Evolutionary conservation across 1,284 basidiomycete genomes (phyloP).

Genomic region (Cryptococcus sp.): DNA sequence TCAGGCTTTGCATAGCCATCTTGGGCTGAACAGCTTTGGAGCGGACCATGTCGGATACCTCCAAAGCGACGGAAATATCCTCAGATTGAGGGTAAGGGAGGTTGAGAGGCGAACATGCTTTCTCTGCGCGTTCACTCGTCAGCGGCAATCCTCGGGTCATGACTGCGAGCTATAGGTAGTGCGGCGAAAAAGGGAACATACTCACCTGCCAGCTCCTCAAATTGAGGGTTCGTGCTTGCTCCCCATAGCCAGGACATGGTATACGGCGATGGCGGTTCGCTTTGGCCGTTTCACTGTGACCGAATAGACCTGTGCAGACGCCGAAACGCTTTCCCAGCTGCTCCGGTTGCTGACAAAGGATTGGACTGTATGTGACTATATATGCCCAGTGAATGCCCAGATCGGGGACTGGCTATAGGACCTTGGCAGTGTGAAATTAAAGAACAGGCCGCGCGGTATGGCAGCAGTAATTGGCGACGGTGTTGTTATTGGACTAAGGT

Average conservation of each 20-base stretch:
- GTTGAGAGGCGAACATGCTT: slow-evolving; percentile 54
- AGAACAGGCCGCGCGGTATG: too few relatives aligned
- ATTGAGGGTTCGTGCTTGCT: slow-evolving; percentile 45
- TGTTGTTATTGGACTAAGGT: too few relatives aligned
- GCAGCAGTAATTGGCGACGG: too few relatives aligned
- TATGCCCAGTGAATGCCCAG: too few relatives aligned
- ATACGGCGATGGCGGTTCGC: background rate
- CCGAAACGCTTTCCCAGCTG: too few relatives aligned
- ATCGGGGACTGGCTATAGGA: too few relatives aligned
- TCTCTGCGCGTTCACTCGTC: slow-evolving; percentile 34
- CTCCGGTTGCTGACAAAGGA: slow-evolving; percentile 14
- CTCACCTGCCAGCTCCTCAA: slow-evolving; percentile 53
- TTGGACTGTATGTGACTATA: background rate
- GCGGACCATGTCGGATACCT: slow-evolving; percentile 95
- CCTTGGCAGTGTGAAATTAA: too few relatives aligned
- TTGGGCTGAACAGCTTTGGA: slow-evolving; percentile 84
- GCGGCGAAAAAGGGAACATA: slow-evolving; percentile 4
- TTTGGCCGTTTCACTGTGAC: too few relatives aligned
- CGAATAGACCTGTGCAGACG: too few relatives aligned
- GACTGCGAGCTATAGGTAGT: slow-evolving; percentile 1
- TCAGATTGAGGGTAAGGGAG: slow-evolving; percentile 59
- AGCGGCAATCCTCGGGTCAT: background rate
- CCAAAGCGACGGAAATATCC: slow-evolving; percentile 90
- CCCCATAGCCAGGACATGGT: slow-evolving; percentile 54
- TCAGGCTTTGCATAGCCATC: slow-evolving; percentile 85